Conservation (phyloP, 2,329 filamentous ascomycete genomes). For the Zymoseptoria brevis region DNA sequence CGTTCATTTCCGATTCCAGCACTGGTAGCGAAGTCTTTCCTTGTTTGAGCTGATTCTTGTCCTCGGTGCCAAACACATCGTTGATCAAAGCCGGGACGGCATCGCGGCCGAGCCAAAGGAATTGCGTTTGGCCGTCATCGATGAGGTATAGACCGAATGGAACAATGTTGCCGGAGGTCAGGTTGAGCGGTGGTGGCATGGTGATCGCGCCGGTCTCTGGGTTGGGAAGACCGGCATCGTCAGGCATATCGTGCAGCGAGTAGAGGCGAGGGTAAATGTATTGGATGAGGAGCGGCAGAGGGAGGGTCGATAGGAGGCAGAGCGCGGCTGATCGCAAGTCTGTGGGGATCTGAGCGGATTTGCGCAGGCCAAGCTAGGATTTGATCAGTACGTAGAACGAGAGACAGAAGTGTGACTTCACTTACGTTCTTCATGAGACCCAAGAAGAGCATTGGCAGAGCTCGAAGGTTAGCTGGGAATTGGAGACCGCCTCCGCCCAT, state of each 20-base stretch:
- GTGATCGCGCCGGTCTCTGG: conserved; percentile 80
- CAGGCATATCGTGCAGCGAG: conserved; percentile 92
- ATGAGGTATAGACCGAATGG: conserved; percentile 91
- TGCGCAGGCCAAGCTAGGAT: conserved; percentile 63
- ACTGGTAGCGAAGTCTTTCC: conserved; percentile 84
- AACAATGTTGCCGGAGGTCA: conserved; percentile 80
- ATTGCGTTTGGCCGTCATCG: conserved; percentile 94
- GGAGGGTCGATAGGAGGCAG: conserved; percentile 87
- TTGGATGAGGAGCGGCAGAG: conserved; percentile 80
- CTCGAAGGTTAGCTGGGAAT: conserved; percentile 86
- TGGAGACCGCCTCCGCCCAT: conserved; percentile 88
- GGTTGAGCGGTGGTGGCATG: conserved; percentile 74
- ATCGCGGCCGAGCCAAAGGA: conserved; percentile 91
- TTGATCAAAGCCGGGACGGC: conserved; percentile 78
- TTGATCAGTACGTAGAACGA: conserved; percentile 20
- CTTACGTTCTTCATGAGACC: conserved; percentile 90
- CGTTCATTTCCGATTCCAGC: conserved; percentile 92
- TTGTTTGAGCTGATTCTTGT: conserved; percentile 76
- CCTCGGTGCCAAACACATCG: conserved; percentile 84
- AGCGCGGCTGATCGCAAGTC: conserved; percentile 90
- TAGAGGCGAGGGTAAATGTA: conserved; percentile 66
- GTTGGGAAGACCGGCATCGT: conserved; percentile 79
- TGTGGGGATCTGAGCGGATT: conserved; percentile 86
- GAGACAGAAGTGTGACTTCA: conserved; percentile 7
- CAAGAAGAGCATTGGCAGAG: conserved; percentile 81